Percentiles rank a stretch among this genome's conserved stretches.
These are phyloP conservation scores for Tritrichomonas foetus DNA, from an alignment of 208 protist species.

Conservation along the genomic window DNA sequence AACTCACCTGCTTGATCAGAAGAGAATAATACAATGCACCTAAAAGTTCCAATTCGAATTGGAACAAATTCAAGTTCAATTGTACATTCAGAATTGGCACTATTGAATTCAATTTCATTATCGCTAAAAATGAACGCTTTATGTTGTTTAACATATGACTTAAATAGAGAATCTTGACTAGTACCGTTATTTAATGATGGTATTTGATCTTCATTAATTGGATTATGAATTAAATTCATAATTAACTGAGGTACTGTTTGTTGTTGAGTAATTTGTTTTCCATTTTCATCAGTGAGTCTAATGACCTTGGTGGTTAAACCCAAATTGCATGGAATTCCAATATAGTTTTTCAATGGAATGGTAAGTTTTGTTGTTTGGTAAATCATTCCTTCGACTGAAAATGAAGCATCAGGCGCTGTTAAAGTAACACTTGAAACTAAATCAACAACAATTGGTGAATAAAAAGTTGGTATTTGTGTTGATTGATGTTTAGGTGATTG, in stretches of 20 bases:
- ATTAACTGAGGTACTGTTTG: background rate
- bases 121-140: background rate
- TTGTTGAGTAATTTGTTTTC: background rate
- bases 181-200: background rate
- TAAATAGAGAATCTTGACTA: background rate
- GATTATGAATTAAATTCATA: background rate
- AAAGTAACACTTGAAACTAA: background rate
- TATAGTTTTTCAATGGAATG: background rate
- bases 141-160: background rate
- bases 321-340: background rate
- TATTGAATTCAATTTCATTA: background rate
- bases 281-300: background rate
- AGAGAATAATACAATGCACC: background rate
- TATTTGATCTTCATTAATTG: background rate
- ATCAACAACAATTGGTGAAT: constrained; percentile 21
- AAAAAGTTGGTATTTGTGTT: background rate
- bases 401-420: background rate
- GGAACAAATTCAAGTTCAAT: background rate
- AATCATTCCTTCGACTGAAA: background rate
- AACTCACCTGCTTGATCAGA: background rate
- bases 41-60: background rate
- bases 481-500: background rate
- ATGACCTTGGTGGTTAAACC: background rate
- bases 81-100: background rate
- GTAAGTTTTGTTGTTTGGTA: background rate